These are phyloP conservation scores for Sclerotinia nivalis DNA, from an alignment of 2,329 filamentous ascomycete genomes.

Conservation along the genomic window DNA sequence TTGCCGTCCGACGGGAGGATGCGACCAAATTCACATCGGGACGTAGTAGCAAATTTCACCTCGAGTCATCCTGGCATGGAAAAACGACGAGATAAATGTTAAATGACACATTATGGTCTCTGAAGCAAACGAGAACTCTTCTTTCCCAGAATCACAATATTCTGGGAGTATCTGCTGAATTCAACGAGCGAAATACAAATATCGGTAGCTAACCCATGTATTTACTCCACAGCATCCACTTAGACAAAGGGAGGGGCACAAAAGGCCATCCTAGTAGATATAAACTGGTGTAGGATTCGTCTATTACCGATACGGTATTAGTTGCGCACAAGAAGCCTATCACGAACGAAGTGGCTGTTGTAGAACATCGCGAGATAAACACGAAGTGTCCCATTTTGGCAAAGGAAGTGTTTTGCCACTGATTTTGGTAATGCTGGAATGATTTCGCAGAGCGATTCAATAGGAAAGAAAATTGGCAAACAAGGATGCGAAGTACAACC, in stretches of 20 bases:
- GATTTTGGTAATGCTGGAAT: background rate
- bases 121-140: background rate
- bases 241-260: constrained; percentile 20
- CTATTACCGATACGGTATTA: constrained; percentile 16
- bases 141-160: background rate
- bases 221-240: constrained; percentile 19
- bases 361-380: constrained; percentile 9
- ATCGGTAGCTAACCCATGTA: background rate
- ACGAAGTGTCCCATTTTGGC: background rate
- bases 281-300: constrained; percentile 13
- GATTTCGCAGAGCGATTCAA: background rate
- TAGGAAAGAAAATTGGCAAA: background rate
- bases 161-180: background rate
- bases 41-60: background rate
- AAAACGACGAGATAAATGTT: background rate
- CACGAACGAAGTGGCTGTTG: constrained; percentile 20
- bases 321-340: constrained; percentile 19
- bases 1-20: background rate
- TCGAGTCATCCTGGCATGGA: background rate
- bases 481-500: background rate
- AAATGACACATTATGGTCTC: background rate
- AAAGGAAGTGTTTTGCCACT: constrained; percentile 5
- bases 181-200: background rate
- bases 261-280: constrained; percentile 12
- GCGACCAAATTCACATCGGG: background rate